These are phyloP conservation scores for Mycena haematopus DNA, from an alignment of 768 basidiomycete species.

Conservation along the genomic window DNA sequence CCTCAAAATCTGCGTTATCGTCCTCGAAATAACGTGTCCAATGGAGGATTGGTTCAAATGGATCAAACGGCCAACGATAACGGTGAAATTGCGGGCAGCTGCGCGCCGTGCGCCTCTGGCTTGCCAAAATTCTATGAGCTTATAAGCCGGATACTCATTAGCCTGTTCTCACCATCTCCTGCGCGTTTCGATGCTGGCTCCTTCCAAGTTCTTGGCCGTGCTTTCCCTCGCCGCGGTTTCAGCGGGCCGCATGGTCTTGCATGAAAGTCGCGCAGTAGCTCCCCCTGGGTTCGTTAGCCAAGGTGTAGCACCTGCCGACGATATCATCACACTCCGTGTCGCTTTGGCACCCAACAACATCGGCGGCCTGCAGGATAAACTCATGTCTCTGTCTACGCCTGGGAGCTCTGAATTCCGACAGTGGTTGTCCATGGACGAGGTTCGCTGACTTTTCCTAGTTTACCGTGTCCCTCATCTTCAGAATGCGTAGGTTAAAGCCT, in stretches of 20 bases:
- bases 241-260: not conserved
- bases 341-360: slow-evolving; percentile 1
- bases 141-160: not conserved
- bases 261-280: not conserved
- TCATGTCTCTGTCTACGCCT: slow-evolving; percentile 1
- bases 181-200: not conserved
- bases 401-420: slow-evolving; percentile 1
- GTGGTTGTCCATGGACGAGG: slow-evolving; percentile 4
- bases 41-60: not conserved
- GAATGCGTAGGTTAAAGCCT: not conserved
- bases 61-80: not conserved
- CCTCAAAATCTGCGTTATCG: not conserved
- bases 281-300: slow-evolving; percentile 1
- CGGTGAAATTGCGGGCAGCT: not conserved
- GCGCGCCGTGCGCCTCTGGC: not conserved
- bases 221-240: not conserved
- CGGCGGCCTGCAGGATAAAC: not conserved
- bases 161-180: not conserved
- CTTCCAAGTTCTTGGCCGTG: not conserved
- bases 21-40: not conserved
- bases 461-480: not conserved
- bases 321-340: slow-evolving; percentile 1
- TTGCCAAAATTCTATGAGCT: not conserved
- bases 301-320: not conserved
- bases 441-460: not conserved